Evolutionary conservation across 2,329 filamentous ascomycete genomes (phyloP), one percentile per base, ranked within the genome.

Genomic region (Colletotrichum horii): DNA sequence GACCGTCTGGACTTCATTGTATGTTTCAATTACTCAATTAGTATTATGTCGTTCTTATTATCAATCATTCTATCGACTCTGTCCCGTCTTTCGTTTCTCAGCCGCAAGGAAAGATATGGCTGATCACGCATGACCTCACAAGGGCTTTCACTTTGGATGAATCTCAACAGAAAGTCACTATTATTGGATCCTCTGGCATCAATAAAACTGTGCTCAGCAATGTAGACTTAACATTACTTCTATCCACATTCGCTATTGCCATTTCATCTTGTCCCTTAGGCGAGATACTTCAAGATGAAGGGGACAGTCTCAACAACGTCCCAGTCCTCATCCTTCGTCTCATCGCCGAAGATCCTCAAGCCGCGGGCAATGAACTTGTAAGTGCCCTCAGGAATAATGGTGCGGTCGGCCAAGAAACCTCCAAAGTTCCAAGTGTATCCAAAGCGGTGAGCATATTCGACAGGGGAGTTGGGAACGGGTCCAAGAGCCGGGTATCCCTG

Each of bases 291-390:
- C 64, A 77, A 38, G 32, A 62, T 66, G 24, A 80, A 80, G 11
- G 74, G 60, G 14, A 78, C 76, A 19, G 76, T 77, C 43, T 78
- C 76, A 6, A 76, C 62, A 6, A 71, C 56, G 15, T 81, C 78
- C 72, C 79, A 83, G 61, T 82, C 81, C 24, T 77, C 71, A n/a
- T 73, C 62, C 19, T 79, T 76, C 1, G 74, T 32, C 12, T 66
- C 62, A 26, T 83, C 78, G 3, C 81, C 81, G 71, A 81, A 81
- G 8, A 81, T 69, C 65, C 71, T 80, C 38, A 82, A 48, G 4
- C 76, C 80, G 22, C 77, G 76, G 24, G 78, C 77, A 26, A 79
- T 74, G 38, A 83, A 74, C 58, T 43, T 66, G 55, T 83, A 83
- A 2, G 30, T 36, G 1, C 81, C 81, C 67, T 78, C 78, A 2